Evolutionary conservation across 2,329 filamentous ascomycete species (phyloP).

Genomic region (Fusarium sp.): DNA sequence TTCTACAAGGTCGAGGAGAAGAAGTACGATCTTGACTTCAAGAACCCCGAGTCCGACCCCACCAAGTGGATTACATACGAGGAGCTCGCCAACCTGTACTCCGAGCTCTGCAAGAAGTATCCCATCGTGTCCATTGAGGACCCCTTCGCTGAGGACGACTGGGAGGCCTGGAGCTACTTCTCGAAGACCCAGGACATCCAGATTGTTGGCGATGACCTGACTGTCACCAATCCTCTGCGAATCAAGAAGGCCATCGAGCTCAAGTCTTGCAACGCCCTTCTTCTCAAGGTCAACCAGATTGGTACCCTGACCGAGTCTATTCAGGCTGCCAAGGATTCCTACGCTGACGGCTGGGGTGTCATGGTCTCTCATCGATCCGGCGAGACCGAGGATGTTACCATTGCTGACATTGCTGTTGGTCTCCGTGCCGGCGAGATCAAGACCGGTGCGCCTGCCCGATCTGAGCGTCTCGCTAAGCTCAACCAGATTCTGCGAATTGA

Average conservation of each 20-base stretch:
- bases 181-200: constrained; percentile 99
- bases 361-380: constrained; percentile 99
- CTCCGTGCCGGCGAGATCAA: constrained; percentile 98
- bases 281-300: constrained; percentile 99
- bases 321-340: constrained; percentile 98
- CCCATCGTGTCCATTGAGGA: constrained; percentile 99
- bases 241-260: constrained; percentile 99
- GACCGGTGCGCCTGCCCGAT: constrained; percentile 94
- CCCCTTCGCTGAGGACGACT: constrained; percentile 99
- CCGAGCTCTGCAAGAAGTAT: constrained; percentile 89
- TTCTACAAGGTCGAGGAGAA: constrained; percentile 98
- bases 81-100: constrained; percentile 93
- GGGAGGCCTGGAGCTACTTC: constrained; percentile 99
- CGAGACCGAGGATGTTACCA: constrained; percentile 99
- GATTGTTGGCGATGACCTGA: constrained; percentile 98
- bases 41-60: constrained; percentile 97
- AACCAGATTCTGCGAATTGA: constrained; percentile 99
- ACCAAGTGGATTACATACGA: constrained; percentile 99
- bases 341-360: constrained; percentile 94
- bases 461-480: constrained; percentile 98
- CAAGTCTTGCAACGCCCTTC: constrained; percentile 97
- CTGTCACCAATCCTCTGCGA: constrained; percentile 97
- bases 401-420: constrained; percentile 96
- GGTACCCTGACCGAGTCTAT: constrained; percentile 98
- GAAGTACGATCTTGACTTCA: constrained; percentile 99